These are phyloP conservation scores for Calonectria honghensis DNA, from an alignment of 2,329 filamentous ascomycete genomes.

Conservation along the genomic window DNA sequence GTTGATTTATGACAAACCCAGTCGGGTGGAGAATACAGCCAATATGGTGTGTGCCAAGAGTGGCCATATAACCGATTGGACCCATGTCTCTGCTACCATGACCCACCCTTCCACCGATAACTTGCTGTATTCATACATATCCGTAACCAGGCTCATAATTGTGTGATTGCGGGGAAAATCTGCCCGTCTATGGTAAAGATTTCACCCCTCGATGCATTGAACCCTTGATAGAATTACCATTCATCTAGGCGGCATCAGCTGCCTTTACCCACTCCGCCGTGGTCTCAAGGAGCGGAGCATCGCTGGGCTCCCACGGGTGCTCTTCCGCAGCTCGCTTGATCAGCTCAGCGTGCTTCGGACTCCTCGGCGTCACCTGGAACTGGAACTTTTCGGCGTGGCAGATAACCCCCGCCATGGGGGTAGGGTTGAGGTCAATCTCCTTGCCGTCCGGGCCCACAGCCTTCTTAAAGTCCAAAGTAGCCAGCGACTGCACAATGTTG, in stretches of 20 bases:
- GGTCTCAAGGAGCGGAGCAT: not conserved
- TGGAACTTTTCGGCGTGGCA: constrained; percentile 8
- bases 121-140: not conserved
- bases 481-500: constrained; percentile 63
- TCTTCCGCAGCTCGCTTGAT: not conserved
- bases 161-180: not conserved
- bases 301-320: constrained; percentile 13
- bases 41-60: not conserved
- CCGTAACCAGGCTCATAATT: not conserved
- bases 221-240: too few relatives aligned
- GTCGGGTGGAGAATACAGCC: not conserved
- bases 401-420: not conserved
- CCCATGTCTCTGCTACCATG: too few relatives aligned
- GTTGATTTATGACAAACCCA: not conserved
- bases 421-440: constrained; percentile 53
- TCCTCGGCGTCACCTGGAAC: not conserved
- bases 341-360: not conserved
- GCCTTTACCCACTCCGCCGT: constrained; percentile 9
- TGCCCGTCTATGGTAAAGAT: too few relatives aligned
- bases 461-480: constrained; percentile 65
- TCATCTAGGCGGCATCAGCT: not conserved
- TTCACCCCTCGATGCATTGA: not conserved
- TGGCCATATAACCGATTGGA: too few relatives aligned
- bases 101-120: not conserved
- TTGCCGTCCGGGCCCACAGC: constrained; percentile 58